A percentile compares a stretch with the other conserved stretches of the same genome.
These are phyloP conservation scores for Lasiosphaeria hispida DNA, from an alignment of 495 filamentous ascomycete species.

Conservation along the genomic window DNA sequence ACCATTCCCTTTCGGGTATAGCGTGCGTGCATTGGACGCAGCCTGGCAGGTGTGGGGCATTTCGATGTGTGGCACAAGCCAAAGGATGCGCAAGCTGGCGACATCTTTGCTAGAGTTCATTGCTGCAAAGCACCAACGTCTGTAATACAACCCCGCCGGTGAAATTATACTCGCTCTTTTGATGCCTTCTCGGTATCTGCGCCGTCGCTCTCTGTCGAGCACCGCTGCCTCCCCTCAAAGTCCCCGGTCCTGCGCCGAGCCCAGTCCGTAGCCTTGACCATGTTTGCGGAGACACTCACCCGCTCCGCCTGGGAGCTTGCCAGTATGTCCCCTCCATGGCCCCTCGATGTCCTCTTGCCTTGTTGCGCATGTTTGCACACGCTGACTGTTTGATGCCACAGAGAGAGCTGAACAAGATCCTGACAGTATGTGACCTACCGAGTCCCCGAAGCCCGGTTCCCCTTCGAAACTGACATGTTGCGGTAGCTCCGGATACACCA, in stretches of 20 bases:
- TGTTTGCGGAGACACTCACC: conserved; percentile 34
- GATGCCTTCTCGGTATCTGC: conserved; percentile 13
- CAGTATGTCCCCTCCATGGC: conserved; percentile 29
- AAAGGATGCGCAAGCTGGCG: conserved; percentile 19
- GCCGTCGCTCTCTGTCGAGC: conserved; percentile 10
- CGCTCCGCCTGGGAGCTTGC: conserved; percentile 41
- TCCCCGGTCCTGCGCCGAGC: not conserved
- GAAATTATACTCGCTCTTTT: conserved; percentile 14
- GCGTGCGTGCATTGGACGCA: conserved; percentile 11
- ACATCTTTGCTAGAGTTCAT: conserved; percentile 8
- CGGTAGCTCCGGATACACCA: conserved; percentile 45
- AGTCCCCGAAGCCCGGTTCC: not conserved
- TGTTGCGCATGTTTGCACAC: not conserved
- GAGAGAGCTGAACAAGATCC: conserved; percentile 53
- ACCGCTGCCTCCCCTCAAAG: not conserved
- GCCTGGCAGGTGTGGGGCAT: not conserved
- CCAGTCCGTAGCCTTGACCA: conserved; percentile 15
- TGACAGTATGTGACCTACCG: conserved; percentile 38
- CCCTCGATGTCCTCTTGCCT: not conserved
- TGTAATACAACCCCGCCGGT: not conserved
- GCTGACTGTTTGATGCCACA: conserved; percentile 20
- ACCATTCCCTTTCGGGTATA: not conserved
- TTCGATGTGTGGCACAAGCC: not conserved
- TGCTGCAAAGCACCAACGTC: not conserved
- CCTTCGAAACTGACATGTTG: conserved; percentile 18